phyloP scores from a whole-genome alignment of 495 filamentous ascomycete genomes.

The Trichoderma erinaceum region DNA sequence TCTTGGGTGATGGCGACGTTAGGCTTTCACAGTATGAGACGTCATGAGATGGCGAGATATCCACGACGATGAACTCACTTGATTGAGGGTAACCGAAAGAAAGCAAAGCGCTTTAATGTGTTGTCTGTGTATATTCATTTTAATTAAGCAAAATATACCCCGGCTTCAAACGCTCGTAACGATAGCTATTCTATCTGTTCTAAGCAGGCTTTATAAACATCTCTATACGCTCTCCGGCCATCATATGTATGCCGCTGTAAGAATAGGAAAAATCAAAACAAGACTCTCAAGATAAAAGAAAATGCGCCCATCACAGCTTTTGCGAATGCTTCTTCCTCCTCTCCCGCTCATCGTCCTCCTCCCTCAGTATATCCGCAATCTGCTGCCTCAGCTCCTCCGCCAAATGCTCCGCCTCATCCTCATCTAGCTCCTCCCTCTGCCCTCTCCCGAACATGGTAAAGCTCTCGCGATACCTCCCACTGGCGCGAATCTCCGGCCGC shows the following conservation, averaged over 20 bases:
- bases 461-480: constrained; percentile 39
- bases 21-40: no score
- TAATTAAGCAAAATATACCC: background rate
- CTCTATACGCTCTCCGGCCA: background rate
- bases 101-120: background rate
- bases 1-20: no score
- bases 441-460: constrained; percentile 86
- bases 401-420: constrained; percentile 67
- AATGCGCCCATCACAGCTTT: background rate
- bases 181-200: background rate
- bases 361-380: constrained; percentile 49
- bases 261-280: background rate
- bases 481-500: constrained; percentile 47
- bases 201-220: background rate
- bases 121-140: background rate
- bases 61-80: no score
- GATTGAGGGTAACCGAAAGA: no score
- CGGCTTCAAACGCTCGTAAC: background rate
- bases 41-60: no score
- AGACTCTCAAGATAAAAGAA: background rate
- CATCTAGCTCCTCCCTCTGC: constrained; percentile 74
- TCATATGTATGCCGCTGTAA: background rate
- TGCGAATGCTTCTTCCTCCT: background rate
- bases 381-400: constrained; percentile 55
- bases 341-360: constrained; percentile 35